Evolutionary conservation across 305 asterid species (phyloP).

Genomic region (Fraxinus nigra): DNA sequence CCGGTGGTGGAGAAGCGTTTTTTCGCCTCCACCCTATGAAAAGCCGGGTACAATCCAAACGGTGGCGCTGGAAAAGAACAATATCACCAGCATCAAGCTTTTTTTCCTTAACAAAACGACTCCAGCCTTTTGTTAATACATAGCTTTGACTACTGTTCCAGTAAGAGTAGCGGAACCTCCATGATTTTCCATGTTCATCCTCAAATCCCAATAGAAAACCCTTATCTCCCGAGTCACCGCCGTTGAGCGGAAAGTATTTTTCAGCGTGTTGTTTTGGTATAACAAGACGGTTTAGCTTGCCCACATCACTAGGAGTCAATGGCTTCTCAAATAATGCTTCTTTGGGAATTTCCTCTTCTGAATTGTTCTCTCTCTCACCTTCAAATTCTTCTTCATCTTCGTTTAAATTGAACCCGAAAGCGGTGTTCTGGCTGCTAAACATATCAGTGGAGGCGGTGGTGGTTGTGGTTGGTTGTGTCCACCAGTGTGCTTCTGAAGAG

Average conservation of each 20-base stretch:
- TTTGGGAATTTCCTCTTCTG: slow-evolving; percentile 21
- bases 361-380: neutral
- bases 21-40: slow-evolving; percentile 58
- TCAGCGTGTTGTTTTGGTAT: slow-evolving; percentile 18
- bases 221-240: neutral
- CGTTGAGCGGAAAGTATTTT: slow-evolving; percentile 3
- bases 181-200: slow-evolving; percentile 41
- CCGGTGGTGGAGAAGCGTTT: neutral
- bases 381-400: neutral
- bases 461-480: slow-evolving; percentile 27
- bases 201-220: slow-evolving; percentile 8
- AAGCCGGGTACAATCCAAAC: slow-evolving; percentile 31
- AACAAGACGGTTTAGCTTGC: slow-evolving; percentile 16
- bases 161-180: slow-evolving; percentile 15
- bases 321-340: slow-evolving; percentile 24
- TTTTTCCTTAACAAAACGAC: slow-evolving; percentile 14
- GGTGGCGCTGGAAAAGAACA: slow-evolving; percentile 45
- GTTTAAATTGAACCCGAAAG: neutral
- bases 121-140: slow-evolving; percentile 21
- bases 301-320: slow-evolving; percentile 19
- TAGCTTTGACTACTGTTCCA: slow-evolving; percentile 24
- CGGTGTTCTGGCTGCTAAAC: neutral
- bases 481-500: slow-evolving; percentile 26
- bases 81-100: slow-evolving; percentile 39
- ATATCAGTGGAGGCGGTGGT: neutral